These are phyloP conservation scores for Verticillium nubilum DNA, from an alignment of 2,329 filamentous ascomycete species.

Conservation along the genomic window DNA sequence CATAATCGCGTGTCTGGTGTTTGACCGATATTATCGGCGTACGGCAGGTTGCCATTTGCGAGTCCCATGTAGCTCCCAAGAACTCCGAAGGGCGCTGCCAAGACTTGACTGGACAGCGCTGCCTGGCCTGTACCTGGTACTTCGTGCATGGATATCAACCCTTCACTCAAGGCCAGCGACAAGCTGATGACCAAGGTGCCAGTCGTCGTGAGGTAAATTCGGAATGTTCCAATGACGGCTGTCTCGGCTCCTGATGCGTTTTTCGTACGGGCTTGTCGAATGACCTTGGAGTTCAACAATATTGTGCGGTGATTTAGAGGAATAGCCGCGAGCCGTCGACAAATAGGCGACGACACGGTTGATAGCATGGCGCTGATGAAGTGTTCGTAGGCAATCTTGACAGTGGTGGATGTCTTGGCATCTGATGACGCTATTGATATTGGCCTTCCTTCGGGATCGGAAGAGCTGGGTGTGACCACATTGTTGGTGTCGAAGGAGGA, in stretches of 20 bases:
- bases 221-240: slow-evolving; percentile 36
- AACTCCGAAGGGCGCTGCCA: slow-evolving; percentile 50
- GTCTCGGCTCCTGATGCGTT: slow-evolving; percentile 2
- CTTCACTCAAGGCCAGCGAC: slow-evolving; percentile 39
- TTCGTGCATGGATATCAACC: slow-evolving; percentile 41
- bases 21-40: slow-evolving; percentile 34
- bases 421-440: slow-evolving; percentile 10
- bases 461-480: slow-evolving; percentile 18
- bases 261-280: slow-evolving; percentile 3
- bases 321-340: slow-evolving; percentile 40
- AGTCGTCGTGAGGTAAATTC: slow-evolving; percentile 50
- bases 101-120: slow-evolving; percentile 36
- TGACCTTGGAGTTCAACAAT: slow-evolving; percentile 27
- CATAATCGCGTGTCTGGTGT: slow-evolving; percentile 48
- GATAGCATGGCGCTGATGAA: slow-evolving; percentile 48
- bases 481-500: slow-evolving; percentile 16
- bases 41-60: slow-evolving; percentile 25
- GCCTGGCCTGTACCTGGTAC: slow-evolving; percentile 30
- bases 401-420: slow-evolving; percentile 17
- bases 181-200: slow-evolving; percentile 47
- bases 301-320: slow-evolving; percentile 49
- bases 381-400: slow-evolving; percentile 45
- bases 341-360: slow-evolving; percentile 45
- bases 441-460: slow-evolving; percentile 9
- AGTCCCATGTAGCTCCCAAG: slow-evolving; percentile 36